phyloP scores from a whole-genome alignment of 106 monocot species.

The Xerophyta viscosa region DNA sequence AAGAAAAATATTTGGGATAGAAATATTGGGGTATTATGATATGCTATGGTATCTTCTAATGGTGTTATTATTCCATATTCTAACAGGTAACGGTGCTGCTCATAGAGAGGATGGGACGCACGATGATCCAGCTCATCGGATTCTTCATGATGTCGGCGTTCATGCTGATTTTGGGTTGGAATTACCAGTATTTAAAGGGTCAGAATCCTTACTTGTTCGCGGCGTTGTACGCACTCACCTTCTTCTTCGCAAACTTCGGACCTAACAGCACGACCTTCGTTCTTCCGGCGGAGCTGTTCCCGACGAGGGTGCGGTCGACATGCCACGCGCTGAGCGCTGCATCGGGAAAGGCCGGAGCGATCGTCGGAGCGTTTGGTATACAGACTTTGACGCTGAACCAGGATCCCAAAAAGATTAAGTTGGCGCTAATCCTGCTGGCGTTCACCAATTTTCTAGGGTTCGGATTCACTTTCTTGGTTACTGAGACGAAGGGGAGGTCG shows the following conservation, averaged over 20 bases:
- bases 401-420: not conserved
- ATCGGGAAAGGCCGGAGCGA: conserved; percentile 33
- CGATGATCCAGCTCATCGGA: too few relatives aligned
- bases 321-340: conserved; percentile 68
- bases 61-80: too few relatives aligned
- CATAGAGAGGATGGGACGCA: too few relatives aligned
- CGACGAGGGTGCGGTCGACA: conserved; percentile 49
- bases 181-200: conserved; percentile 34
- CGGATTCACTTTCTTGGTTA: not conserved
- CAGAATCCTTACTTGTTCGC: conserved; percentile 22
- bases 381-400: not conserved
- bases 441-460: not conserved
- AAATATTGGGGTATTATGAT: too few relatives aligned
- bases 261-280: conserved; percentile 67
- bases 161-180: too few relatives aligned
- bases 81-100: too few relatives aligned
- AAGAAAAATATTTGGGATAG: too few relatives aligned
- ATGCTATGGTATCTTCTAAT: too few relatives aligned
- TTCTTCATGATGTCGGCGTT: too few relatives aligned
- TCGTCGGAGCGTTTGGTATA: conserved; percentile 13
- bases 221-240: conserved; percentile 35
- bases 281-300: conserved; percentile 63
- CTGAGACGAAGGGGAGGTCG: conserved; percentile 4
- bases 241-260: conserved; percentile 77
- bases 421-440: not conserved